These are phyloP conservation scores for Kazachstania bromeliacearum DNA, from an alignment of 805 yeast species.

Conservation along the genomic window DNA sequence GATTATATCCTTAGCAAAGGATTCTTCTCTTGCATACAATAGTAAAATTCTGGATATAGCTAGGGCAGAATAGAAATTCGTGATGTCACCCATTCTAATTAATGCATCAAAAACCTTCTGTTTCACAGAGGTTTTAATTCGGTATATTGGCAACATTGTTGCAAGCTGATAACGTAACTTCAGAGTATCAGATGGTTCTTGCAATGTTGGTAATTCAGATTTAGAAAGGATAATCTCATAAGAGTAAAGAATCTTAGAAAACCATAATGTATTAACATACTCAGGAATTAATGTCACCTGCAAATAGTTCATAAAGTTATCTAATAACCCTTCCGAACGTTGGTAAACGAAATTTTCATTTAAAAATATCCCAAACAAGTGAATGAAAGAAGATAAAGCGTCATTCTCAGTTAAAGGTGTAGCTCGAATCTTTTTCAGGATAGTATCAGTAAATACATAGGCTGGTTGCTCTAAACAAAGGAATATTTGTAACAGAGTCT, in stretches of 20 bases:
- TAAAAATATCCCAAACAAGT: slow-evolving; percentile 36
- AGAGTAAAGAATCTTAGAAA: slow-evolving; percentile 45
- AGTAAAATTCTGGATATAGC: slow-evolving; percentile 48
- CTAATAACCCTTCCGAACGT: slow-evolving; percentile 28
- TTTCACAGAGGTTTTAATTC: slow-evolving; percentile 16
- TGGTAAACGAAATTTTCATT: slow-evolving; percentile 33
- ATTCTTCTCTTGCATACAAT: slow-evolving; percentile 40
- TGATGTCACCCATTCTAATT: slow-evolving; percentile 33
- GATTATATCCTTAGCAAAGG: slow-evolving; percentile 33
- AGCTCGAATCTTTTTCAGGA: slow-evolving; percentile 32
- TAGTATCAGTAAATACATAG: slow-evolving; percentile 30
- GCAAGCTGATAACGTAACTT: slow-evolving; percentile 12
- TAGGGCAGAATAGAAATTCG: slow-evolving; percentile 39
- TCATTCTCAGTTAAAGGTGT: slow-evolving; percentile 27
- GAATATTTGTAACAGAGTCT: slow-evolving; percentile 32
- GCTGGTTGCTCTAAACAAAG: slow-evolving; percentile 26
- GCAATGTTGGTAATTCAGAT: slow-evolving; percentile 41
- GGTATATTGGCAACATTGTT: slow-evolving; percentile 15
- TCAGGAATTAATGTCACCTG: slow-evolving; percentile 31
- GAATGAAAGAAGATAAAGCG: slow-evolving; percentile 33
- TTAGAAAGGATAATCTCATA: slow-evolving; percentile 47
- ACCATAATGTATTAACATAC: slow-evolving; percentile 42
- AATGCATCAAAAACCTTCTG: slow-evolving; percentile 36
- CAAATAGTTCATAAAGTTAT: slow-evolving; percentile 32
- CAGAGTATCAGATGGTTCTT: slow-evolving; percentile 23